phyloP scores from a whole-genome alignment of 768 basidiomycete species.

The Rickenella mellea region DNA sequence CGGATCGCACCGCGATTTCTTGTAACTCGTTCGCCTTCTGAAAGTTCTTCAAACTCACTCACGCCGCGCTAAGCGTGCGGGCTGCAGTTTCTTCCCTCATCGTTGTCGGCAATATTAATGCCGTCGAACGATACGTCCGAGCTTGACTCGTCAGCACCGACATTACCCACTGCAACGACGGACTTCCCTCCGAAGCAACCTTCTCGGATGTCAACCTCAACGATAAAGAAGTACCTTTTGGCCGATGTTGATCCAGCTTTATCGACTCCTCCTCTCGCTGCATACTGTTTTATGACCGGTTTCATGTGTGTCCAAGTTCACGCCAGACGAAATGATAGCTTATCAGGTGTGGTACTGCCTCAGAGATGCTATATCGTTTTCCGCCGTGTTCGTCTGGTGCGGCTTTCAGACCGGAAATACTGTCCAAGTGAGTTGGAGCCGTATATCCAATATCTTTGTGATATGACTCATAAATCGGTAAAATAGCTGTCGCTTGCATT shows the following conservation, averaged over 20 bases:
- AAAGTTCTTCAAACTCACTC: too few relatives aligned
- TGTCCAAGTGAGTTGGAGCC: neutral
- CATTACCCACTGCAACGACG: too few relatives aligned
- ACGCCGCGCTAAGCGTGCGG: too few relatives aligned
- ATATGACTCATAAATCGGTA: neutral
- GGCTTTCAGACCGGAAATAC: conserved; percentile 14
- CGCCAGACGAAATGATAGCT: neutral
- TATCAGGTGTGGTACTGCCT: neutral
- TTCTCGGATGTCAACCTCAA: too few relatives aligned
- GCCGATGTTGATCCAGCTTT: conserved; percentile 8
- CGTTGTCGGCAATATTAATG: too few relatives aligned
- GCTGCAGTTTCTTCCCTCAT: too few relatives aligned
- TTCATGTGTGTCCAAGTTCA: conserved; percentile 9
- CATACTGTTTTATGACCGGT: conserved; percentile 10
- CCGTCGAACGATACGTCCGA: too few relatives aligned
- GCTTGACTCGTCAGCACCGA: too few relatives aligned
- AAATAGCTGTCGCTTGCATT: conserved; percentile 22
- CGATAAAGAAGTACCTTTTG: neutral
- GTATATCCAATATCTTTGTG: neutral
- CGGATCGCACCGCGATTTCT: too few relatives aligned
- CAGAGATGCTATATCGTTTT: conserved; percentile 12
- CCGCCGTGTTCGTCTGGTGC: conserved; percentile 19
- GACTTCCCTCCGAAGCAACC: too few relatives aligned
- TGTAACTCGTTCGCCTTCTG: too few relatives aligned
- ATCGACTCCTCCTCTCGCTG: conserved; percentile 4